Percentiles rank a stretch among this genome's conserved stretches.
Conservation (phyloP, 192 early-diverging fungal species). For the Backusella australiensis region DNA sequence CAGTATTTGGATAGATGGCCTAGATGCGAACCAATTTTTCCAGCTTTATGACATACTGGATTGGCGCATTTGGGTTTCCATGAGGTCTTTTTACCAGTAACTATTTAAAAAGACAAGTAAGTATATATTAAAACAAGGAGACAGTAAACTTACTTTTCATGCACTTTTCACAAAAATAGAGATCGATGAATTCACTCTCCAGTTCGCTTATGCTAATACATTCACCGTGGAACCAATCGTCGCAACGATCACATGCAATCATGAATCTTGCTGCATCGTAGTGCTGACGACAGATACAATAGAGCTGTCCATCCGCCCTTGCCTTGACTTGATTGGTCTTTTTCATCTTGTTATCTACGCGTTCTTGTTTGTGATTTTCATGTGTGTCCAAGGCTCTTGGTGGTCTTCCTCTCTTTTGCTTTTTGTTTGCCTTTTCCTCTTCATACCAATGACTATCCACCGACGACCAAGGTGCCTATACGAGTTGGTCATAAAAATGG, state of each 20-base stretch:
- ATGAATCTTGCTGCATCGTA: conserved; percentile 60
- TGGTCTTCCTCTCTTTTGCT: conserved; percentile 10
- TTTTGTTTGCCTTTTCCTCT: neutral
- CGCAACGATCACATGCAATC: conserved; percentile 77
- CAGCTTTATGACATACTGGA: conserved; percentile 43
- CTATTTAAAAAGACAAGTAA: conserved; percentile 11
- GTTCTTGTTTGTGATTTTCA: neutral
- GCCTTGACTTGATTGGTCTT: neutral
- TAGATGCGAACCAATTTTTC: conserved; percentile 13
- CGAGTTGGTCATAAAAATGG: neutral
- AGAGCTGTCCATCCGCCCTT: conserved; percentile 17
- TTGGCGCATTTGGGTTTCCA: conserved; percentile 49
- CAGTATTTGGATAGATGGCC: conserved; percentile 45
- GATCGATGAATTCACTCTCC: conserved; percentile 55
- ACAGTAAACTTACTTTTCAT: conserved; percentile 37
- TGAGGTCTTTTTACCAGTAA: conserved; percentile 44
- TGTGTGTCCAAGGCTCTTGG: neutral
- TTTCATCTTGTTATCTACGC: neutral
- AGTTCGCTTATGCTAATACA: conserved; percentile 63
- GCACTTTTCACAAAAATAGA: conserved; percentile 64
- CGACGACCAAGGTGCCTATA: neutral
- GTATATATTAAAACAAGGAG: neutral
- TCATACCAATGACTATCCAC: neutral
- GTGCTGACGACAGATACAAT: conserved; percentile 61
- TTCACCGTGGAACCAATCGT: conserved; percentile 75